Evolutionary conservation across 495 filamentous ascomycete genomes (phyloP), one percentile per base, ranked within the genome.

Genomic region (Amniculicola lignicola): DNA sequence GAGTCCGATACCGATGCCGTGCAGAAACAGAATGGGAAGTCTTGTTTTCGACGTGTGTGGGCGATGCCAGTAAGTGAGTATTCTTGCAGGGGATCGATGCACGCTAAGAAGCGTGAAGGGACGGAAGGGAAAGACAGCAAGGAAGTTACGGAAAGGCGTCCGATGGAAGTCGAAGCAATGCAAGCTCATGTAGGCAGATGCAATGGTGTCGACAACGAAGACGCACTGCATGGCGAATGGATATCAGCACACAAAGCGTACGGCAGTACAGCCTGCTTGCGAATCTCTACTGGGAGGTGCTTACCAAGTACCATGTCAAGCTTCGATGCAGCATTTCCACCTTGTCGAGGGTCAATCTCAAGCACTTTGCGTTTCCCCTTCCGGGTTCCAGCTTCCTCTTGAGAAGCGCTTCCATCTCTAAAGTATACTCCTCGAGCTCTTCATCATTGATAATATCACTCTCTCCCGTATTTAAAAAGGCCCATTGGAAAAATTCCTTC

Each of bases 1-100:
- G 14, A 86, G 74, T 1, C 84, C 84, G 51, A 86, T 79, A 15
- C 84, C 84, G 41, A 87, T 85, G 9, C 84, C 84, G 61, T 87
- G 84, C 15, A 86, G 72, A 63, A 86, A 86, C 1, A 87, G 63
- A 39, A 86, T 59, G 0, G 84, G 84, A 5, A 77, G 64, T 25
- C 74, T 73, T 5, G 70, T 69, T 6, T 68, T 68, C 1, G 82
- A 79, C 10, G 70, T 78, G 58, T 86, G 84, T 3, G 80, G 79
- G 18, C 79, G 75, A 62, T 82, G 68, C 82, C 82, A 86, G 69
- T 87, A 87, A 19, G 76, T 73, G 0, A 82, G 62, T n/a, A 69
- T 67, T 31, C 74, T 73, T 0, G 73, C 74, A 1, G 82, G 79
- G 1, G 73, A 74, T 15, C 45, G 69, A 19, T 71, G 49, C 11